Base-by-base conservation (phyloP, 2,329 filamentous ascomycete genomes). In the Chaetomium sp. region DNA sequence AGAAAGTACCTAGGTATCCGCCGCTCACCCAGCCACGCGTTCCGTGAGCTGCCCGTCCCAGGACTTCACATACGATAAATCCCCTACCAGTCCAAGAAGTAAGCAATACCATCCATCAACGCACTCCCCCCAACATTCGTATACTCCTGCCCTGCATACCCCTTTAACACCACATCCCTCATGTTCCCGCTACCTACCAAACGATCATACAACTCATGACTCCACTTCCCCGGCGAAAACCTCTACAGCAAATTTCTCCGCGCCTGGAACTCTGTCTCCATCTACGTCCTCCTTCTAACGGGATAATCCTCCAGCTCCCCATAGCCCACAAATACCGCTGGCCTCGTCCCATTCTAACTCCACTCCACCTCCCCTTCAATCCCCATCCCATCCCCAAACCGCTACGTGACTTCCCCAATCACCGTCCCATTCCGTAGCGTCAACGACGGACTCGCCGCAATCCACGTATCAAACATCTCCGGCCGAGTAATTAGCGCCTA, bases 401-500 rank as follows among this genome's bases (percentile, higher is more conserved):
- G 66, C 23, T 29, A 3, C 1, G 56, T 68, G 16, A 67, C 69
- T 2, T 69, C 61, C 13, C 63, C 64, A 8, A 73, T 56, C 3
- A 74, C 67, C 33, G 68, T 68, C 19, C 47, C 31, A n/a, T 68
- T 69, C 27, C 69, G 65, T 64, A 67, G 65, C n/a, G 51, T 63
- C 19, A 74, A 31, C 1, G 68, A 67, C 7, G 71, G 71, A 35
- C 71, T 73, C 3, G 69, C 67, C 5, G 70, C 62, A 2, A 73
- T 54, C 35, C 68, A 72, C 6, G 72, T 72, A 23, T 73, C 71
- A n/a, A 73, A 71, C 50, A 73, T 49, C 23, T 66, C 65, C 8
- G 71, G 71, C 16, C 64, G 58, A 0, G 65, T 54, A n/a, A 72
- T 65, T 7, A 74, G 59, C 16, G 70, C 67, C 35, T 69, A 72